Evolutionary conservation across 1,139 yeast genomes (phyloP).

Genomic region (Saccharomyces pastorianus): DNA sequence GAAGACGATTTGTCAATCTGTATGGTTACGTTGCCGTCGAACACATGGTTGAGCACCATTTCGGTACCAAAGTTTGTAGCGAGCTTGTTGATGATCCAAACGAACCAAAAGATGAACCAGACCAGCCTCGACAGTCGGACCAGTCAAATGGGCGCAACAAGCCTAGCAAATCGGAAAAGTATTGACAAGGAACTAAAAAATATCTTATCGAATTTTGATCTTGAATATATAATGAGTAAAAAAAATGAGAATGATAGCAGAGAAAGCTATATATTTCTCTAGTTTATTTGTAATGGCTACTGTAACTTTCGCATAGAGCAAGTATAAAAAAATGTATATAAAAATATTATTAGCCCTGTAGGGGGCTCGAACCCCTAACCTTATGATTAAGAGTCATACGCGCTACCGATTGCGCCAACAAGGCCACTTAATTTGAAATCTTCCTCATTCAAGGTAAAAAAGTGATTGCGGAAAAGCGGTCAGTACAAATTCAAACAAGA

Average conservation of each 20-base stretch:
- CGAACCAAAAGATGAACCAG: neutral
- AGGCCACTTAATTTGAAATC: slow-evolving; percentile 22
- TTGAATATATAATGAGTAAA: too few species aligned
- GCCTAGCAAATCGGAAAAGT: neutral
- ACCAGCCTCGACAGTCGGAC: neutral
- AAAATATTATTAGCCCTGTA: slow-evolving; percentile 35
- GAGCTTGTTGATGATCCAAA: slow-evolving; percentile 4
- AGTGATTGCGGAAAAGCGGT: too few species aligned
- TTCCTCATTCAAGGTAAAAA: too few species aligned
- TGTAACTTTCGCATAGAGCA: too few species aligned
- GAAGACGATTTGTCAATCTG: slow-evolving; percentile 86
- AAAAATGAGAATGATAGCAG: too few species aligned
- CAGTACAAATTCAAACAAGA: too few species aligned
- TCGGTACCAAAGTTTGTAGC: slow-evolving; percentile 31
- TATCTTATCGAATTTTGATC: neutral
- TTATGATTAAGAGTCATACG: slow-evolving; percentile 41
- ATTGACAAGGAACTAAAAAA: too few species aligned
- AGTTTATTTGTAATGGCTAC: too few species aligned
- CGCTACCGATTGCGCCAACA: slow-evolving; percentile 44
- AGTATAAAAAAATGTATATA: too few species aligned
- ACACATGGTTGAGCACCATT: slow-evolving; percentile 66
- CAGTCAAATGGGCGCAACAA: neutral
- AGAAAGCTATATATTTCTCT: too few species aligned
- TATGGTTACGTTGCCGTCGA: slow-evolving; percentile 94
- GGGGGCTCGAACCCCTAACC: slow-evolving; percentile 43